Conservation (phyloP, 768 basidiomycete genomes). For the Phlebiopsis flavidoalba region DNA sequence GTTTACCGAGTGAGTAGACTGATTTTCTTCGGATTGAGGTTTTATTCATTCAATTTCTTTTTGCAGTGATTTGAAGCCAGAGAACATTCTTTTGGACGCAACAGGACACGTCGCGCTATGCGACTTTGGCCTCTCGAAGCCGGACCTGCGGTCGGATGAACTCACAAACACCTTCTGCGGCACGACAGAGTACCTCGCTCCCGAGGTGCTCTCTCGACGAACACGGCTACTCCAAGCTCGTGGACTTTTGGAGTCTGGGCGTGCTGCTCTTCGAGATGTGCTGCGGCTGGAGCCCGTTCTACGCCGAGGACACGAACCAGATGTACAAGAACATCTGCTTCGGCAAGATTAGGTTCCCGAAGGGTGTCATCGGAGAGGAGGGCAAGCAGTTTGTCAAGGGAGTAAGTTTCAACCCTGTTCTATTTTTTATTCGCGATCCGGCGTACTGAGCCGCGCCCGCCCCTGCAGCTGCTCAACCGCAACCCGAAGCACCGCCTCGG, state of each 20-base stretch:
- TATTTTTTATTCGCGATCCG: slow-evolving; percentile 10
- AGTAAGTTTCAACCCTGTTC: slow-evolving; percentile 45
- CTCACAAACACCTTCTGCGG: slow-evolving; percentile 99
- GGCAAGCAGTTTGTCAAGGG: slow-evolving; percentile 99
- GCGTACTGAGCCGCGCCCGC: not conserved
- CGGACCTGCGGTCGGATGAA: slow-evolving; percentile 88
- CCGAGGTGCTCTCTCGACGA: slow-evolving; percentile 98
- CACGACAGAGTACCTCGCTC: slow-evolving; percentile 97
- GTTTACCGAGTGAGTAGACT: slow-evolving; percentile 70
- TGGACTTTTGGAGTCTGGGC: slow-evolving; percentile 97
- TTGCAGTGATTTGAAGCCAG: slow-evolving; percentile 88
- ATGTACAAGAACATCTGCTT: slow-evolving; percentile 99
- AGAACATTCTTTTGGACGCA: slow-evolving; percentile 97
- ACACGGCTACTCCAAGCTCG: slow-evolving; percentile 96
- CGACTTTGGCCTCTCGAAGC: slow-evolving; percentile 97
- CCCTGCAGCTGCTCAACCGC: slow-evolving; percentile 82
- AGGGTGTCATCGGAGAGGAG: slow-evolving; percentile 94
- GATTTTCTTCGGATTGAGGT: not conserved
- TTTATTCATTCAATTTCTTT: not conserved
- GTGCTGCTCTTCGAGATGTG: slow-evolving; percentile 99
- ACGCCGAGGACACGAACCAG: slow-evolving; percentile 97
- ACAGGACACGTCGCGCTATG: slow-evolving; percentile 98
- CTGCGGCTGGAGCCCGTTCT: slow-evolving; percentile 99
- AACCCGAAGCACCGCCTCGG: slow-evolving; percentile 98
- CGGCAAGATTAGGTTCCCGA: slow-evolving; percentile 97